A percentile compares a stretch with the other conserved stretches of the same genome.
phyloP scores from a whole-genome alignment of 1,284 basidiomycete species.

The Inonotus obliquus region DNA sequence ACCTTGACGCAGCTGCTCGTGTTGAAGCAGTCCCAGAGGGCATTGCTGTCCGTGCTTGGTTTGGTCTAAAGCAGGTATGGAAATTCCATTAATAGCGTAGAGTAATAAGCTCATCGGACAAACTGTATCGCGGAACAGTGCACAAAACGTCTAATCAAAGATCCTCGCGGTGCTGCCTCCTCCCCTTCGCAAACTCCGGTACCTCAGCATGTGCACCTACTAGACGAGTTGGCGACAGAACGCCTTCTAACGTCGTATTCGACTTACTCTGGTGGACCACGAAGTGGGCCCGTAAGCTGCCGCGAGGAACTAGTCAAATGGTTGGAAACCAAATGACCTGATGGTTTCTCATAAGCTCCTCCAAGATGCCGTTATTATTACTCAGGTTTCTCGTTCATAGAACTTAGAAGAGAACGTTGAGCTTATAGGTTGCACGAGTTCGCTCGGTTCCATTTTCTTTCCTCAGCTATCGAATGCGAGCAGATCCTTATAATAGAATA shows the following conservation, averaged over 20 bases:
- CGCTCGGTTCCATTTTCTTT: no score
- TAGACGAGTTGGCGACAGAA: constrained; percentile 73
- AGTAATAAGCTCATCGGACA: not conserved
- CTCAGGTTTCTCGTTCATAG: no score
- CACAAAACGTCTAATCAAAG: constrained; percentile 46
- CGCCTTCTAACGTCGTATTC: constrained; percentile 53
- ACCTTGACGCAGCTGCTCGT: constrained; percentile 31
- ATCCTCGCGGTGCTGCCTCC: constrained; percentile 29
- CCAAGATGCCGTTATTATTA: no score
- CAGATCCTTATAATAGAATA: no score
- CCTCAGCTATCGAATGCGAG: no score
- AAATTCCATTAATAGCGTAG: not conserved
- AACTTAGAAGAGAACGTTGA: no score
- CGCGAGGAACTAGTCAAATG: constrained; percentile 18
- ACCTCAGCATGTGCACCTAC: constrained; percentile 46
- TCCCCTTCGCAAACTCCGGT: constrained; percentile 55
- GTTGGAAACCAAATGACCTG: constrained; percentile 14
- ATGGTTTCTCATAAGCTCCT: no score
- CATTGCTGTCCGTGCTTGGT: constrained; percentile 72
- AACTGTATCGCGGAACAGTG: constrained; percentile 37
- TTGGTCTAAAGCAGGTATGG: constrained; percentile 79
- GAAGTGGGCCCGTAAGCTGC: constrained; percentile 13
- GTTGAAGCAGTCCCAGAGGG: constrained; percentile 47
- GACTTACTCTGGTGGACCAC: constrained; percentile 8
- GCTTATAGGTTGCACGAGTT: no score